Conservation (phyloP, 768 basidiomycete genomes). For the Hygrophorus pudorinus region DNA sequence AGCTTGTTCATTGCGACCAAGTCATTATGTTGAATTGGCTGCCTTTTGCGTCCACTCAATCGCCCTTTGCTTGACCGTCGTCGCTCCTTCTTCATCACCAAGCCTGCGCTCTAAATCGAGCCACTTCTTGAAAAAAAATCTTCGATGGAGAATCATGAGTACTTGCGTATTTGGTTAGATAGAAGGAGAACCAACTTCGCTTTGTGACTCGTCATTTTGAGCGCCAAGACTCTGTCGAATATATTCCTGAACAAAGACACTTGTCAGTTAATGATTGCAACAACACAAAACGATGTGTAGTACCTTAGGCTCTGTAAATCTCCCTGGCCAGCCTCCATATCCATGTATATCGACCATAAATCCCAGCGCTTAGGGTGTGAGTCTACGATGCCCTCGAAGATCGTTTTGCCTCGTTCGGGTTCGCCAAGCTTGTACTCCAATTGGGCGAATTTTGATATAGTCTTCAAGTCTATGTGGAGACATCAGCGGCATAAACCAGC, state of each 20-base stretch:
- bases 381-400: conserved; percentile 95
- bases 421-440: conserved; percentile 94
- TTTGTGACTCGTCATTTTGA: conserved; percentile 91
- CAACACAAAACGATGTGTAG: conserved; percentile 10
- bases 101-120: conserved; percentile 75
- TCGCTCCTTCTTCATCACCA: conserved; percentile 80
- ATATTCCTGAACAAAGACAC: conserved; percentile 43
- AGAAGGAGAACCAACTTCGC: conserved; percentile 70
- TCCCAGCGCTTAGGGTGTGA: conserved; percentile 94
- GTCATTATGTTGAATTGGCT: conserved; percentile 26
- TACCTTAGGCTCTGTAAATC: conserved; percentile 77
- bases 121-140: conserved; percentile 98
- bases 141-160: conserved; percentile 20
- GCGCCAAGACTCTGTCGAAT: conserved; percentile 74
- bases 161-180: conserved; percentile 1
- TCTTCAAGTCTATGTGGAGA: conserved; percentile 68
- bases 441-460: conserved; percentile 89
- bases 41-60: conserved; percentile 83
- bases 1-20: too few relatives aligned
- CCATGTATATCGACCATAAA: conserved; percentile 93
- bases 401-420: conserved; percentile 86
- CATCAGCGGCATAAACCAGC: neutral
- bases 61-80: conserved; percentile 78
- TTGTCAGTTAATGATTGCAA: neutral
- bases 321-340: conserved; percentile 79